These are phyloP conservation scores for Raphanus raphanistrum DNA, from an alignment of 345 rosid species.

Conservation along the genomic window DNA sequence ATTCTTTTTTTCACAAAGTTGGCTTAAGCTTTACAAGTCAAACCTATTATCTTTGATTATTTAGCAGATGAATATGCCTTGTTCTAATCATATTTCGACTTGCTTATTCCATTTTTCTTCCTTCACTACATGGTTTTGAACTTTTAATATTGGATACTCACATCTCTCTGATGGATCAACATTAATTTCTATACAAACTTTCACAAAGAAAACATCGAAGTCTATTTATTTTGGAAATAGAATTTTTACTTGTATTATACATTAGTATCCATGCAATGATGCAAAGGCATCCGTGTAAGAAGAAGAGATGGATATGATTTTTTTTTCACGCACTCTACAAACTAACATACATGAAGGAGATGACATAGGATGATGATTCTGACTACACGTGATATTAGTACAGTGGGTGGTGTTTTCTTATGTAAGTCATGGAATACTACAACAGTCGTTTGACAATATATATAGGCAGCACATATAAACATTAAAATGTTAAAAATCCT, in stretches of 20 bases:
- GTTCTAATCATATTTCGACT: conserved; percentile 11
- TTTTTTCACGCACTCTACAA: conserved; percentile 25
- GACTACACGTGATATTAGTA: conserved; percentile 32
- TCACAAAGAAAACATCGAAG: background rate
- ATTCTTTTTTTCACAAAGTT: conserved; percentile 31
- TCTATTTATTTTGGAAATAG: conserved; percentile 5
- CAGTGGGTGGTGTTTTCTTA: conserved; percentile 3
- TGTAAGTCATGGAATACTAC: conserved; percentile 20
- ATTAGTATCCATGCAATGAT: background rate
- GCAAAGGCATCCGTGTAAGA: background rate
- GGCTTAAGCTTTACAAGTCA: conserved; percentile 38
- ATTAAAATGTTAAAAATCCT: conserved; percentile 57
- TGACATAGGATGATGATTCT: conserved; percentile 4
- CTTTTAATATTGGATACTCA: conserved; percentile 3
- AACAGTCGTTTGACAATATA: conserved; percentile 15
- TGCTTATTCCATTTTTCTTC: conserved; percentile 29
- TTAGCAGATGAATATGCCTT: conserved; percentile 34
- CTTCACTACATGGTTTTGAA: conserved; percentile 3
- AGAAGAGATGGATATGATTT: background rate
- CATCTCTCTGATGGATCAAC: conserved; percentile 3
- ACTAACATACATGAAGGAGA: conserved; percentile 17
- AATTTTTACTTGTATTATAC: conserved; percentile 31
- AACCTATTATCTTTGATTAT: conserved; percentile 31
- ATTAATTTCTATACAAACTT: conserved; percentile 1
- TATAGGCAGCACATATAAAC: conserved; percentile 43